Conservation (phyloP, 768 basidiomycete genomes). For the Exsudoporus frostii region DNA sequence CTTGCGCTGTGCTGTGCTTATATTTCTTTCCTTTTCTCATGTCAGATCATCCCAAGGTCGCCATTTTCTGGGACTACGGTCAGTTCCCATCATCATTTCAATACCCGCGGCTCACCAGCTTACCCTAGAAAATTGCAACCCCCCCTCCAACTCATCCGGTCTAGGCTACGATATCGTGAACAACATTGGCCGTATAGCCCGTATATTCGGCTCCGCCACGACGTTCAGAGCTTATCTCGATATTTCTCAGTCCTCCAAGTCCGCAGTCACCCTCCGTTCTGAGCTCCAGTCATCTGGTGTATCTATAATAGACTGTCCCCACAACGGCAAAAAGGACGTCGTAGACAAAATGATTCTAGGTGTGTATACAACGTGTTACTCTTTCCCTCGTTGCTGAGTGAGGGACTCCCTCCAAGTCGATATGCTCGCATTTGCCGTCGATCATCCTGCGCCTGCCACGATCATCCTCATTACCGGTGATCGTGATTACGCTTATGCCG, state of each 20-base stretch:
- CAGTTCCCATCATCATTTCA: constrained; percentile 2
- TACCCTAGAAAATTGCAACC: constrained; percentile 31
- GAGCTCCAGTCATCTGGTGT: constrained; percentile 46
- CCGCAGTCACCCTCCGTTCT: constrained; percentile 31
- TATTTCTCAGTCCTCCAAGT: constrained; percentile 37
- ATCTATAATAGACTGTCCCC: constrained; percentile 37
- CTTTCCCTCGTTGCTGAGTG: constrained; percentile 1
- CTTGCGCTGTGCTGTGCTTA: constrained; percentile 7
- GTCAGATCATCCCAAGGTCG: constrained; percentile 37
- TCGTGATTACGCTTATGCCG: constrained; percentile 63
- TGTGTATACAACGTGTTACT: constrained; percentile 13
- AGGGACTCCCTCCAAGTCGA: constrained; percentile 45
- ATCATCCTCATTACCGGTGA: constrained; percentile 65
- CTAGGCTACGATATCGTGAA: constrained; percentile 43
- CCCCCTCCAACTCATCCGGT: constrained; percentile 28
- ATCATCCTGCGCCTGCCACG: constrained; percentile 51
- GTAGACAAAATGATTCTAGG: constrained; percentile 49
- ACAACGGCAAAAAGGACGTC: constrained; percentile 34
- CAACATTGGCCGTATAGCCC: constrained; percentile 43
- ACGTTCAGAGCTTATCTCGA: constrained; percentile 56
- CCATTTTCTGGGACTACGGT: constrained; percentile 42
- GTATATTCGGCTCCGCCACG: constrained; percentile 44
- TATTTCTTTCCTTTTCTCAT: constrained; percentile 24
- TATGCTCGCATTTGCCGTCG: constrained; percentile 64
- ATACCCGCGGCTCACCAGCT: not conserved